A percentile compares a stretch with the other conserved stretches of the same genome.
Evolutionary conservation across 2,329 filamentous ascomycete species (phyloP).

Genomic region (Fusarium virguliforme): DNA sequence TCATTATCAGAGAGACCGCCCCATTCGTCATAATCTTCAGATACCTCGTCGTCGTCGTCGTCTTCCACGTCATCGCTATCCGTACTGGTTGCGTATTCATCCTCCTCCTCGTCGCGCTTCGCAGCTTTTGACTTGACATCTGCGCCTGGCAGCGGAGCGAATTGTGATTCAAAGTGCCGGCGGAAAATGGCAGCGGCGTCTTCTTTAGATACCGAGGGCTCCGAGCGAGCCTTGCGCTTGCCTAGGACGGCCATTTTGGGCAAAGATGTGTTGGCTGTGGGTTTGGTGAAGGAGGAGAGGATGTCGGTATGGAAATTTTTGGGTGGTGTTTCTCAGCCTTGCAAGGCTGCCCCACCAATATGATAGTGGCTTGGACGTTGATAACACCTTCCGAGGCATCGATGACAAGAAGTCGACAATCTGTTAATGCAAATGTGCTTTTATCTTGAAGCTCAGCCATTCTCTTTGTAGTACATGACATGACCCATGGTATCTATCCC

Average conservation of each 20-base stretch:
- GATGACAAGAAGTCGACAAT: neutral
- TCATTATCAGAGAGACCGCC: conserved; percentile 51
- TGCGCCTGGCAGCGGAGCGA: conserved; percentile 76
- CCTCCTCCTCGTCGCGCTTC: conserved; percentile 48
- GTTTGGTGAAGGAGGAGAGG: conserved; percentile 14
- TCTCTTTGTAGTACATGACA: neutral
- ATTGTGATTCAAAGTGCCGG: conserved; percentile 89
- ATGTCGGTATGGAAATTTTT: conserved; percentile 41
- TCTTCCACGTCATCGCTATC: conserved; percentile 58
- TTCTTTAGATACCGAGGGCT: conserved; percentile 58
- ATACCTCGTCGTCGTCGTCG: conserved; percentile 46
- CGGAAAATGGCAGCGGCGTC: conserved; percentile 83
- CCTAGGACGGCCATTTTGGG: conserved; percentile 63
- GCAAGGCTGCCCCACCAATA: conserved; percentile 50
- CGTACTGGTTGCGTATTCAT: conserved; percentile 52
- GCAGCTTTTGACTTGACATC: conserved; percentile 49
- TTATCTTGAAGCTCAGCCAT: neutral
- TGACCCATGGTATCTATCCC: conserved; percentile 50
- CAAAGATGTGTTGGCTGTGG: neutral
- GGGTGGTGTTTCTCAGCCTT: conserved; percentile 46
- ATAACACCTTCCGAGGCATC: too few relatives aligned
- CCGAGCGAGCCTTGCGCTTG: conserved; percentile 64
- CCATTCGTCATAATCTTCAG: conserved; percentile 49
- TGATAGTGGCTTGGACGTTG: neutral
- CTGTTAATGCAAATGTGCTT: neutral